A percentile compares a stretch with the other conserved stretches of the same genome.
phyloP scores from a whole-genome alignment of 2,329 filamentous ascomycete species.

The Pseudogymnoascus sp. region DNA sequence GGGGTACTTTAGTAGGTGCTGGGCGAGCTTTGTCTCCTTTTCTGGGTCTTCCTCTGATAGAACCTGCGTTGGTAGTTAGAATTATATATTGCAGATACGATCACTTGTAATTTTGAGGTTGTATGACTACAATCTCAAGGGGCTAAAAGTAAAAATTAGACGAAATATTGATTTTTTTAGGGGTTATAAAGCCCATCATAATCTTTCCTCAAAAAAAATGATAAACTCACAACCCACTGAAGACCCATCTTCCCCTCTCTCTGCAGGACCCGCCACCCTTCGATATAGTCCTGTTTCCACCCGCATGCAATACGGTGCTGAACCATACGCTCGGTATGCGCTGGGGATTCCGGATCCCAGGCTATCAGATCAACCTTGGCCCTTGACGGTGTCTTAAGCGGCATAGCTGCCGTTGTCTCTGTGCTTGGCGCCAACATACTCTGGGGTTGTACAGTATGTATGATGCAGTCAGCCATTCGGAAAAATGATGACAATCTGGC shows the following conservation, averaged over 20 bases:
- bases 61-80: constrained; percentile 13
- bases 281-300: constrained; percentile 35
- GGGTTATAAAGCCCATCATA: neutral
- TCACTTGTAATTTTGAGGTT: neutral
- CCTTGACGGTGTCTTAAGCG: neutral
- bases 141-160: neutral
- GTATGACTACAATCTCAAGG: neutral
- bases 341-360: constrained; percentile 35
- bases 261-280: constrained; percentile 17
- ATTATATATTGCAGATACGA: constrained; percentile 2
- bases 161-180: neutral
- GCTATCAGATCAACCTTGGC: constrained; percentile 34
- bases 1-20: constrained; percentile 18
- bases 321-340: constrained; percentile 35
- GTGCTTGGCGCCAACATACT: neutral
- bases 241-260: constrained; percentile 17
- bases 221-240: constrained; percentile 21
- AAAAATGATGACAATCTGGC: neutral
- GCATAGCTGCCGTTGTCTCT: neutral
- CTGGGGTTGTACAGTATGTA: neutral
- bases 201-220: neutral
- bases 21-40: constrained; percentile 15
- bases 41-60: constrained; percentile 15
- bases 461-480: neutral
- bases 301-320: constrained; percentile 40